Percentiles rank a stretch among this genome's conserved stretches.
Evolutionary conservation across 2,329 filamentous ascomycete species (phyloP).

Genomic region (Colletotrichum truncatum): DNA sequence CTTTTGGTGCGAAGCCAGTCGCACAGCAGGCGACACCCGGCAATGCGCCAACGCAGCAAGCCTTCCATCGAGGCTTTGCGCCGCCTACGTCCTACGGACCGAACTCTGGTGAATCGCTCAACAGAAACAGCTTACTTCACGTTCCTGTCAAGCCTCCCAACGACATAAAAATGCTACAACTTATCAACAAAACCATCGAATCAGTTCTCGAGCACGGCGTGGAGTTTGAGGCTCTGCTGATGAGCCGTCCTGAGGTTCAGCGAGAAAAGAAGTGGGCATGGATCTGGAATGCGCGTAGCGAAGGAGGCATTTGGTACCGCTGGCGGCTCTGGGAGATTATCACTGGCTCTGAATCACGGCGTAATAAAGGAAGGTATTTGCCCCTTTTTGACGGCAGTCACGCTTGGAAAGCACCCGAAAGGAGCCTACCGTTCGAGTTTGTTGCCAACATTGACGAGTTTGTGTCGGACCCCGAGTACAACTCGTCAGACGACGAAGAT

Average conservation of each 20-base stretch:
- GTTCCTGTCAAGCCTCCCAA: conserved; percentile 79
- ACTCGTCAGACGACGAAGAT: conserved; percentile 87
- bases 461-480: conserved; percentile 84
- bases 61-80: conserved; percentile 72
- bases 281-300: conserved; percentile 86
- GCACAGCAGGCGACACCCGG: conserved; percentile 47
- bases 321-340: conserved; percentile 90
- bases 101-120: conserved; percentile 48
- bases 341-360: conserved; percentile 66
- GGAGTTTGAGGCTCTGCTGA: conserved; percentile 90
- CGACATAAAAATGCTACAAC: conserved; percentile 79
- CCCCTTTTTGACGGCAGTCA: conserved; percentile 80
- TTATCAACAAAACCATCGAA: conserved; percentile 91
- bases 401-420: conserved; percentile 81
- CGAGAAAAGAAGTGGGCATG: conserved; percentile 91
- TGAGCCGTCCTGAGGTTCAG: conserved; percentile 86
- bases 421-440: conserved; percentile 82
- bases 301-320: conserved; percentile 88
- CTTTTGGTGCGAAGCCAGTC: conserved; percentile 80
- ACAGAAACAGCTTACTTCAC: conserved; percentile 62
- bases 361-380: conserved; percentile 61
- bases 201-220: conserved; percentile 80
- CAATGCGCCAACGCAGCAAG: conserved; percentile 52
- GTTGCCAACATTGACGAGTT: conserved; percentile 80
- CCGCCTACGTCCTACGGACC: conserved; percentile 76